Percentiles rank a stretch among this genome's conserved stretches.
Conservation (phyloP, 2,329 filamentous ascomycete genomes). For the Nemania sp. region DNA sequence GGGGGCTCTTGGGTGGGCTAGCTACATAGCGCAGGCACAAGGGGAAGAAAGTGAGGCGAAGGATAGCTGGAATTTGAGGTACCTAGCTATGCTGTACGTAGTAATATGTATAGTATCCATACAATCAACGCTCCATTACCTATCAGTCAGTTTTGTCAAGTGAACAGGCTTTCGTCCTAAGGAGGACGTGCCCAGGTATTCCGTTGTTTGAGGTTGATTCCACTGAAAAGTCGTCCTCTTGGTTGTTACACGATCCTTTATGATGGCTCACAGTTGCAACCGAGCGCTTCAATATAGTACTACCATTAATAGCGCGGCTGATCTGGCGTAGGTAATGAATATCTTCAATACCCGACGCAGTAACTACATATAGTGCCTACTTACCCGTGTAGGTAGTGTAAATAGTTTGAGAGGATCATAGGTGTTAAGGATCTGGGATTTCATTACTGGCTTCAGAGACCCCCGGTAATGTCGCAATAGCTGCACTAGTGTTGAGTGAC, state of each 20-base stretch:
- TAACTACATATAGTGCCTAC: not conserved
- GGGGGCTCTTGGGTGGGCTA: constrained; percentile 22
- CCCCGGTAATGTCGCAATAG: constrained; percentile 26
- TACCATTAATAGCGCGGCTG: constrained; percentile 17
- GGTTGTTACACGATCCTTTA: constrained; percentile 4
- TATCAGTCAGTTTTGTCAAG: no score
- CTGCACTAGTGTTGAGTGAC: constrained; percentile 1
- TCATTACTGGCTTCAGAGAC: constrained; percentile 5
- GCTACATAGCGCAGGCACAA: constrained; percentile 2
- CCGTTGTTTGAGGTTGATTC: not conserved
- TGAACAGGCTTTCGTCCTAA: no score
- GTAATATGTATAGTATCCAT: not conserved
- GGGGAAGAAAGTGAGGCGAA: constrained; percentile 24
- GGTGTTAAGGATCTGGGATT: not conserved
- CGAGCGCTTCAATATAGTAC: constrained; percentile 12
- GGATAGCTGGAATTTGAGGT: not conserved
- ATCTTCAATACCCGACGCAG: no score
- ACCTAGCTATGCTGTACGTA: constrained; percentile 4
- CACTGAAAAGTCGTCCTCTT: not conserved
- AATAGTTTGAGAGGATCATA: constrained; percentile 7
- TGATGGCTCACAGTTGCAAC: constrained; percentile 12
- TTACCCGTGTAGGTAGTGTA: not conserved
- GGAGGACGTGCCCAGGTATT: no score
- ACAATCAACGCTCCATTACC: not conserved
- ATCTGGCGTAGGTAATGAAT: constrained; percentile 11